Evolutionary conservation across 2,329 filamentous ascomycete species (phyloP), one percentile per base, ranked within the genome.

Genomic region (Escovopsis sp.): DNA sequence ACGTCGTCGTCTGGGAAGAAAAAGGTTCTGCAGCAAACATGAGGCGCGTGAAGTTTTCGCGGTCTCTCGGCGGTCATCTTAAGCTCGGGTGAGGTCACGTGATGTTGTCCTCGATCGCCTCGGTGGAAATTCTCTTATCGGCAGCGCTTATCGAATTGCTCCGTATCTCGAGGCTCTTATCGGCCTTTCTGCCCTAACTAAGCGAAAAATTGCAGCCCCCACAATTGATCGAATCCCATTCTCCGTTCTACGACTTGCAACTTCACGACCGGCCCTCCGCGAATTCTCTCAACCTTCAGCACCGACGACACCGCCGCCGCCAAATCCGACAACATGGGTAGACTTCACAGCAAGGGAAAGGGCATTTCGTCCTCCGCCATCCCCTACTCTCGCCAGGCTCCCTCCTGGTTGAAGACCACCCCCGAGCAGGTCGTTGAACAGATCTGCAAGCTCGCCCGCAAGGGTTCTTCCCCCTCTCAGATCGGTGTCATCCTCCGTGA

Each of bases 311-410:
- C 4, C 11, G 3, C 4, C 27, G 27, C 4, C 27, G 27, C 27
- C 57, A 58, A 60, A 45, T 56, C 63, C 63, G 66, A 60, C 68
- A 84, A 69, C 56, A 94, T 94, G 86, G 86, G 88, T 81, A 81
- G 89, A 77, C 81, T 96, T 82, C 93, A 98, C 82, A 84, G 77
- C 79, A 94, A 95, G 63, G 89, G 91, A 75, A 96, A 96, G 85
- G 93, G 91, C 71, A 98, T 98, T 72, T 87, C 86, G 56, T 71
- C 85, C 72, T 94, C 86, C 51, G 86, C 91, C 61, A 72, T 96
- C 70, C 91, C 93, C 64, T 98, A 96, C 81, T 94, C 86, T 56
- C 89, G 91, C 73, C 80, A 77, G 58, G 67, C 87, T 52, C 89
- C 91, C 49, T 77, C 88, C 57, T 98, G 91, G 91, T 76, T 96